phyloP scores from a whole-genome alignment of 1,284 basidiomycete species.

The Clitocybe nebularis region DNA sequence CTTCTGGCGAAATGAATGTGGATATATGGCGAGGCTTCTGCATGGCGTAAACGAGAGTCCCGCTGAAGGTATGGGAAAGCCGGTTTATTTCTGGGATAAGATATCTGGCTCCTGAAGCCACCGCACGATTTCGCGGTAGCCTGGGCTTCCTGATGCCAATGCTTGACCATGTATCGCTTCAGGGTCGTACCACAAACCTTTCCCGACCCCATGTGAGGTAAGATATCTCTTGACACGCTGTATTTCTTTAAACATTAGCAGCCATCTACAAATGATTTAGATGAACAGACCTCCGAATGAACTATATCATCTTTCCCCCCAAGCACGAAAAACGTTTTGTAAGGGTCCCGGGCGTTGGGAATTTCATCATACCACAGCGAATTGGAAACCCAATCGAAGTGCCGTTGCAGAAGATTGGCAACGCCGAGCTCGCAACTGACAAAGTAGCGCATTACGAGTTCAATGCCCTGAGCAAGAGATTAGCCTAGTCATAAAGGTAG shows the following conservation, averaged over 20 bases:
- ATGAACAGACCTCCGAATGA: constrained; percentile 53
- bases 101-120: constrained; percentile 48
- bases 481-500: constrained; percentile 1
- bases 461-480: constrained; percentile 50
- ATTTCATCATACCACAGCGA: constrained; percentile 88
- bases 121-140: constrained; percentile 56
- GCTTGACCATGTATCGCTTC: constrained; percentile 72
- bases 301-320: constrained; percentile 81
- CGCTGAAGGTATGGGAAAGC: no score
- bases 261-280: background rate
- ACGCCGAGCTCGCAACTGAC: constrained; percentile 83
- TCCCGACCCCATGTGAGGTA: constrained; percentile 67
- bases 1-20: no score
- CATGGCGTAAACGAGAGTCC: no score
- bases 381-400: constrained; percentile 88
- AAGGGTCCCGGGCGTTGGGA: constrained; percentile 63
- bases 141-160: constrained; percentile 50
- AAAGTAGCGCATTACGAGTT: constrained; percentile 83
- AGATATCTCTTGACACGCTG: constrained; percentile 75
- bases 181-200: constrained; percentile 70
- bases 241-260: background rate
- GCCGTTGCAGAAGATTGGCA: constrained; percentile 78
- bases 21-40: no score
- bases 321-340: constrained; percentile 65
- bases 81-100: constrained; percentile 2